Evolutionary conservation across 2,329 filamentous ascomycete genomes (phyloP), one percentile per base, ranked within the genome.

Genomic region (Cyphellophora attinorum): DNA sequence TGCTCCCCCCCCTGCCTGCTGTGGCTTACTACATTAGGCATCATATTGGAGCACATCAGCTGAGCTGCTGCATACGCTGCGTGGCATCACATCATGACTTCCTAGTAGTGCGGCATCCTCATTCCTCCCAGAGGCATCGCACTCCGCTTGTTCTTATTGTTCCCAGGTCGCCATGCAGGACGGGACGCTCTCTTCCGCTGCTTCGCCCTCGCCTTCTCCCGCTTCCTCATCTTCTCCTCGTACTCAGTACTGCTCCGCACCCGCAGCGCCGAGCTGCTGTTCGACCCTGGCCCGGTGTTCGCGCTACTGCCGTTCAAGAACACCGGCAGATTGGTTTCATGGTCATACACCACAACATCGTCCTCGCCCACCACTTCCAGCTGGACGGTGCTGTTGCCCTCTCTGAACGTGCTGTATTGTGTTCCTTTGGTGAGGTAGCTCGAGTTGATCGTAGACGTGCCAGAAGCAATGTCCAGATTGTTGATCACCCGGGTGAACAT

Each of bases 401-500:
- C 50, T 5, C 45, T 65, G 65, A 35, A 77, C 58, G 35, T 74
- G 68, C 13, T 56, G 50, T n/a, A 65, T 59, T 8, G 49, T 45
- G 37, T 74, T 53, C 8, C 61, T 62, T 10, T 70, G 60, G 51
- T 65, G 56, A 42, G 73, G 70, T 39, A 72, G 57, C 40, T 64
- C 61, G 10, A 71, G 52, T 5, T 68, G 52, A 10, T 59, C 63
- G 19, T 66, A 53, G 45, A 40, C 19, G 35, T 37, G 18, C 79
- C 75, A 1, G 68, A 70, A 2, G 72, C 64, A 23, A 79, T 54
- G 33, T 74, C 68, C 38, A 62, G 65, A 8, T 70, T 70, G 34
- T 62, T 57, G 41, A 81, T 59, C 30, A 74, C 72, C 17, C 78
- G 68, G 17, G 72, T 68, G 45, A 81, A 78, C 29, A 79, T 58